Base-by-base conservation (phyloP, 495 filamentous ascomycete species). In the Xylaria longipes region DNA sequence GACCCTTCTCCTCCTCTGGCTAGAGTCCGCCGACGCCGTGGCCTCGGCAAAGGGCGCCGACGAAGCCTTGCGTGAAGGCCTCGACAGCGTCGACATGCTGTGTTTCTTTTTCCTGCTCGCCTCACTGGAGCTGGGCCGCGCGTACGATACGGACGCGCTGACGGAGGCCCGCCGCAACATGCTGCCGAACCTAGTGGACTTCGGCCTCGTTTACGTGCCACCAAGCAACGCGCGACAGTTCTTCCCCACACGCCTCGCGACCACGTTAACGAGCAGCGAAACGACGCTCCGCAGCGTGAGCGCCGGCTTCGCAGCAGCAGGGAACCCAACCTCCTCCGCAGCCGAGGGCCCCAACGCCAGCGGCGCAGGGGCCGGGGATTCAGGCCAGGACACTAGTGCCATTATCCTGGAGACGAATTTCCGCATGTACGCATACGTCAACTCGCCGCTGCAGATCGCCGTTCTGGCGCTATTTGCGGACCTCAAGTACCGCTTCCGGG, bases 351-450 rank as follows among this genome's bases (percentile, higher is more conserved):
- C 15, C 65, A 70, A 45, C 39, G 64, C 74, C 17, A 78, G 76
- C 48, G 73, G 78, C 62, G 78, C 78, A 73, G 76, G 48, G 69
- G 78, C 25, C 65, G 82, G 43, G 27, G 72, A 65, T 37, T 71
- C 77, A 14, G 78, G 78, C 50, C 84, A 87, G 48, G 77, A 86
- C 17, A 89, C 90, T 67, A 95, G 95, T 45, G 95, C 94, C 84
- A 93, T 99, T 76, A 92, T 99, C 74, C 87, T 98, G 74, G 96
- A 99, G 85, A 99, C 96, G n/a, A 99, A 99, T 83, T 98, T 98
- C 83, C 93, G 96, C 35, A 82, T 99, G 73, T 99, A 99, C 82
- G 96, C 96, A 39, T 99, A 98, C 83, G 98, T 97, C 7, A 90
- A 89, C 31, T 97, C 94, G 0, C 93, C 93, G 0, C 87, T 99